These are phyloP conservation scores for Eucalyptus viminalis DNA, from an alignment of 345 rosid species.

Conservation along the genomic window DNA sequence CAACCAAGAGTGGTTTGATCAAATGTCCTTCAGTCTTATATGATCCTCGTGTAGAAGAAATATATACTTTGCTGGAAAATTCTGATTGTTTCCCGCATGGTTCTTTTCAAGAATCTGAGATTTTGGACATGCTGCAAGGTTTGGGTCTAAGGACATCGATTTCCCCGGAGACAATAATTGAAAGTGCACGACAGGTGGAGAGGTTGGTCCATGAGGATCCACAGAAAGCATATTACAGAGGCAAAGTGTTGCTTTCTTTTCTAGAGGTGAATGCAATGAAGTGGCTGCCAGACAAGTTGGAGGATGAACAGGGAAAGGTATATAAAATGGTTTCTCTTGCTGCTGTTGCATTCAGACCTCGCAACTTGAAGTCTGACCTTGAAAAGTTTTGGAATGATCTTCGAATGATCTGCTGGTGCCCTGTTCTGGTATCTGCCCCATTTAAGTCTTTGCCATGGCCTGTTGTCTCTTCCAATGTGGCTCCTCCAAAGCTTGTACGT, in stretches of 20 bases:
- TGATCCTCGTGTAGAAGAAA: slow-evolving; percentile 89
- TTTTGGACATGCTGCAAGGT: slow-evolving; percentile 78
- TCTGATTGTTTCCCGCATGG: slow-evolving; percentile 68
- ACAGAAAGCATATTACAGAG: slow-evolving; percentile 60
- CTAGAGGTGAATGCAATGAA: slow-evolving; percentile 84
- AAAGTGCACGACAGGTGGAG: slow-evolving; percentile 81
- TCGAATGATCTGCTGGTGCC: slow-evolving; percentile 90
- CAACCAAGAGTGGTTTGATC: slow-evolving; percentile 47
- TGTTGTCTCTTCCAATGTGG: slow-evolving; percentile 63
- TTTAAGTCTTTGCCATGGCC: slow-evolving; percentile 87
- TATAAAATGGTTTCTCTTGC: slow-evolving; percentile 73
- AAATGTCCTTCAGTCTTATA: slow-evolving; percentile 58
- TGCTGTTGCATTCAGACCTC: slow-evolving; percentile 80
- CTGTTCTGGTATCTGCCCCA: slow-evolving; percentile 81
- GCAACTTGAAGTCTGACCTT: slow-evolving; percentile 56
- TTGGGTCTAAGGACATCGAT: slow-evolving; percentile 79
- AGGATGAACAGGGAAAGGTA: slow-evolving; percentile 53
- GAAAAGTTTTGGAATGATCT: slow-evolving; percentile 88
- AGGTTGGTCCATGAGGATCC: slow-evolving; percentile 51
- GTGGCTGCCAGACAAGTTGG: slow-evolving; percentile 64
- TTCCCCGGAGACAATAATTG: slow-evolving; percentile 69
- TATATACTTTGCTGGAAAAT: slow-evolving; percentile 71
- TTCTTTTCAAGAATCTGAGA: slow-evolving; percentile 46
- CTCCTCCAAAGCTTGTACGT: slow-evolving; percentile 95
- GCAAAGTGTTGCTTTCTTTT: slow-evolving; percentile 79